Evolutionary conservation across 2,329 filamentous ascomycete genomes (phyloP).

Genomic region (Nemania bipapillata): DNA sequence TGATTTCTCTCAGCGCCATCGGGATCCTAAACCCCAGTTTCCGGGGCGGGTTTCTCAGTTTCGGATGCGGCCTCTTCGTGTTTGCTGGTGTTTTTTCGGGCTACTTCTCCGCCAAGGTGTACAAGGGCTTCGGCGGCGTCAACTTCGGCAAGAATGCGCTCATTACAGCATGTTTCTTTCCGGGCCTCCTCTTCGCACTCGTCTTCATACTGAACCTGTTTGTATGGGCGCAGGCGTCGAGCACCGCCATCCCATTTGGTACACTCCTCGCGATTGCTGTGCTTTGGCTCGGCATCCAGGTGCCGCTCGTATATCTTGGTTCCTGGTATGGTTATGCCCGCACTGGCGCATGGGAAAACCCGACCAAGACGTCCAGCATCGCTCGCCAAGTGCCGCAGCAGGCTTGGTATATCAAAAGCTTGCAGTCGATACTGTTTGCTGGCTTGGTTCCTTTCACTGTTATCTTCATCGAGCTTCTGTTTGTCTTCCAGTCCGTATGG

Average conservation of each 20-base stretch:
- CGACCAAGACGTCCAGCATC: conserved; percentile 78
- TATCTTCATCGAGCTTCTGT: conserved; percentile 86
- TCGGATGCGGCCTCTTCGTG: conserved; percentile 83
- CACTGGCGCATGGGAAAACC: conserved; percentile 78
- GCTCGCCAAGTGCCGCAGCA: conserved; percentile 79
- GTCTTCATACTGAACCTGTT: conserved; percentile 87
- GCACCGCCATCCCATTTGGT: conserved; percentile 84
- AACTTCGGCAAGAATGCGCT: conserved; percentile 81
- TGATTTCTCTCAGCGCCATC: conserved; percentile 77
- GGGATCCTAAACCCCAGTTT: conserved; percentile 87
- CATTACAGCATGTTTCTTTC: conserved; percentile 80
- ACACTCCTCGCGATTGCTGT: conserved; percentile 77
- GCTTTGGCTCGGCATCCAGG: conserved; percentile 86
- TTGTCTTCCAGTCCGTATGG: conserved; percentile 88
- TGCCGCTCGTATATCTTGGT: conserved; percentile 83
- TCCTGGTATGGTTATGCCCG: conserved; percentile 79
- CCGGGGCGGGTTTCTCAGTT: conserved; percentile 88
- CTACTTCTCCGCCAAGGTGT: conserved; percentile 85
- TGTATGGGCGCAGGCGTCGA: conserved; percentile 89
- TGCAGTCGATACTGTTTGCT: conserved; percentile 74
- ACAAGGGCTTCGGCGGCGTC: conserved; percentile 82
- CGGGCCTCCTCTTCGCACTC: conserved; percentile 78
- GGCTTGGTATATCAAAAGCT: conserved; percentile 76
- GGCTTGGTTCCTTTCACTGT: conserved; percentile 86
- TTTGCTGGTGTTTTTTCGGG: conserved; percentile 86